Percentiles rank a stretch among this genome's conserved stretches.
These are phyloP conservation scores for Haberlea rhodopensis DNA, from an alignment of 257 asterid genomes.

Conservation along the genomic window DNA sequence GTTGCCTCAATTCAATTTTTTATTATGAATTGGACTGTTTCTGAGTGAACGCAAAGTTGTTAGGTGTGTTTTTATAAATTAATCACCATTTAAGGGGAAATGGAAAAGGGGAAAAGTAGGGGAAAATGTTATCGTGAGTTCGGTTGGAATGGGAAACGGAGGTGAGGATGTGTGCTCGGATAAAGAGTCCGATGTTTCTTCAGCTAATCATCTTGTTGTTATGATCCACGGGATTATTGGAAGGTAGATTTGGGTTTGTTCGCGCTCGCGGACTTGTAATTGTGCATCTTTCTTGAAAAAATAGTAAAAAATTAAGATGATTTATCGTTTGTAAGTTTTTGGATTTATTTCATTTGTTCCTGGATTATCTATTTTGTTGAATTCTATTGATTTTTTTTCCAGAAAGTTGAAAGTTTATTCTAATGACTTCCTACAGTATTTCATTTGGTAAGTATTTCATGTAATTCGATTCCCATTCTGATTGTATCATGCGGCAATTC, in stretches of 20 bases:
- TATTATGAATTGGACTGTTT: slow-evolving; percentile 1
- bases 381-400: background rate
- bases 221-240: slow-evolving; percentile 99
- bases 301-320: background rate
- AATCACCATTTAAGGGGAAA: background rate
- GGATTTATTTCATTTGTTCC: background rate
- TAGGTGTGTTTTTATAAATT: background rate
- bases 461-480: no score
- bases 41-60: slow-evolving; percentile 21
- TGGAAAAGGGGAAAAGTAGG: slow-evolving; percentile 41
- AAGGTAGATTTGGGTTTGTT: slow-evolving; percentile 58
- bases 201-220: slow-evolving; percentile 92
- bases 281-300: background rate
- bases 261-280: background rate
- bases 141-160: slow-evolving; percentile 57
- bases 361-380: background rate
- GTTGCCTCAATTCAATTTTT: background rate
- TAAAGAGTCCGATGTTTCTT: slow-evolving; percentile 49
- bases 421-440: background rate
- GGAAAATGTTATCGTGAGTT: slow-evolving; percentile 39
- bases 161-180: slow-evolving; percentile 72
- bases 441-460: no score
- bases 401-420: background rate
- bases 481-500: no score
- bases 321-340: background rate